phyloP scores from a whole-genome alignment of 495 filamentous ascomycete genomes.

The Staphylotrichum longicolle region DNA sequence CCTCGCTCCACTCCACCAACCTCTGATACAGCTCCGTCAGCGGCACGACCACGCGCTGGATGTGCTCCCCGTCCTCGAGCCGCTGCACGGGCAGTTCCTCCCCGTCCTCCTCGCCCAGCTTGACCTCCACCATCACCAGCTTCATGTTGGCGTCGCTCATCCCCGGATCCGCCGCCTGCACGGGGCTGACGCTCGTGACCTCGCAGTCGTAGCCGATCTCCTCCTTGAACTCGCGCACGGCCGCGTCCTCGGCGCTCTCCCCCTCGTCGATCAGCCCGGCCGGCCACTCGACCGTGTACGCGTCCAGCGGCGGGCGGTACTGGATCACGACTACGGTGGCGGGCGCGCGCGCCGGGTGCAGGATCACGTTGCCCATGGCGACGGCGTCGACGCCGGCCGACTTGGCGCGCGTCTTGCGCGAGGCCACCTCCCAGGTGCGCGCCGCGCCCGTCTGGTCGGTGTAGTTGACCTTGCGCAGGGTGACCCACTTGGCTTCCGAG shows the following conservation, averaged over 20 bases:
- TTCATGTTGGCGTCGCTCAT: conserved; percentile 80
- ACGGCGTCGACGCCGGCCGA: conserved; percentile 54
- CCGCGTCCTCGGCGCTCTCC: conserved; percentile 74
- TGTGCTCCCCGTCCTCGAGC: conserved; percentile 81
- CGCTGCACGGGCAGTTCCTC: conserved; percentile 58
- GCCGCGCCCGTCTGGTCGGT: conserved; percentile 49
- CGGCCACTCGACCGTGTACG: conserved; percentile 76
- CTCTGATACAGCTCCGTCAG: conserved; percentile 53
- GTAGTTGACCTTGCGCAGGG: conserved; percentile 52
- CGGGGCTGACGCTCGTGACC: conserved; percentile 35
- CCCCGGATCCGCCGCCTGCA: conserved; percentile 53
- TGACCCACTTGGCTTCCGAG: conserved; percentile 51
- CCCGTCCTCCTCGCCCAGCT: conserved; percentile 57
- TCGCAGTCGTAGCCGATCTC: conserved; percentile 74
- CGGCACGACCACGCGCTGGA: conserved; percentile 74
- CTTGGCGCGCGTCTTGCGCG: conserved; percentile 50
- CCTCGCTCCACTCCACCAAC: conserved; percentile 45
- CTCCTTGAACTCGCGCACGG: conserved; percentile 81
- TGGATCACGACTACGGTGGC: conserved; percentile 55
- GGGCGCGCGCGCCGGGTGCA: conserved; percentile 47
- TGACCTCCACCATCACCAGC: conserved; percentile 75
- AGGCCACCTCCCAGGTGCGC: conserved; percentile 54
- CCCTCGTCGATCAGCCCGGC: conserved; percentile 78
- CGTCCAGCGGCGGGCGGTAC: conserved; percentile 76
- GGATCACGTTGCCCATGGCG: conserved; percentile 54